Base-by-base conservation (phyloP, 352 stramenopile genomes). In the Peronosclerospora sorghi region DNA sequence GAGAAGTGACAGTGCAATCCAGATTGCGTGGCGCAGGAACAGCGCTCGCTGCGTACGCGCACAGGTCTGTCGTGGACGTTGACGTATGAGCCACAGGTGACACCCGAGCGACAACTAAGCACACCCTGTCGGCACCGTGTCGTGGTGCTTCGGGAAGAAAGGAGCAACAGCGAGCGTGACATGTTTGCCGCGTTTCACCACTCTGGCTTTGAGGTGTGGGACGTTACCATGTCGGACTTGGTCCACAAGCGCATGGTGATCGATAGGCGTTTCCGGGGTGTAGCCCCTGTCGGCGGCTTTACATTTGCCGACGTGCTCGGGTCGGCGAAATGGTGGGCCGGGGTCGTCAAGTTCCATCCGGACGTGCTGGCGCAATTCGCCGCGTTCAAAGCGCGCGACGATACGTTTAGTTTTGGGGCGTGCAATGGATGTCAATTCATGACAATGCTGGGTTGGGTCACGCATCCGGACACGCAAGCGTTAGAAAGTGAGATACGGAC, bases 351-450 rank as follows among this genome's bases (percentile, higher is more conserved):
- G 62, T 99, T 97, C 75, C 97, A 98, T 64, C 57, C 79, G 18
- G 81, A 90, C 55, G 77, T 99, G 12, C 85, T 95, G 35, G 74
- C 93, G 56, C 92, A 99, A 73, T 99, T 99, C 56, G 52, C 97
- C 45, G 77, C 78, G 4, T 99, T 99, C 75, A 85, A 87, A 36
- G 82, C 83, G 12, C 87, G 95, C 45, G 57, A 81, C 20, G 92
- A 99, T 71, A 99, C 96, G 14, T 99, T 99, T 73, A 97, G 85
- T 65, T 86, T 99, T 13, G 96, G 96, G 40, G 86, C 98, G 0
- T 99, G 96, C 71, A 99, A 99, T 63, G 96, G 96, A 29, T 99
- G 96, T 68, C 96, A 99, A 73, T 89, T 99, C 29, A 98, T 99
- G 94, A 95, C 95, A 26, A 68, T 99, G 24, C 83, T 99, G 13